Evolutionary conservation across 1,284 basidiomycete species (phyloP), one percentile per base, ranked within the genome.

Genomic region (Pseudozyma thailandica): DNA sequence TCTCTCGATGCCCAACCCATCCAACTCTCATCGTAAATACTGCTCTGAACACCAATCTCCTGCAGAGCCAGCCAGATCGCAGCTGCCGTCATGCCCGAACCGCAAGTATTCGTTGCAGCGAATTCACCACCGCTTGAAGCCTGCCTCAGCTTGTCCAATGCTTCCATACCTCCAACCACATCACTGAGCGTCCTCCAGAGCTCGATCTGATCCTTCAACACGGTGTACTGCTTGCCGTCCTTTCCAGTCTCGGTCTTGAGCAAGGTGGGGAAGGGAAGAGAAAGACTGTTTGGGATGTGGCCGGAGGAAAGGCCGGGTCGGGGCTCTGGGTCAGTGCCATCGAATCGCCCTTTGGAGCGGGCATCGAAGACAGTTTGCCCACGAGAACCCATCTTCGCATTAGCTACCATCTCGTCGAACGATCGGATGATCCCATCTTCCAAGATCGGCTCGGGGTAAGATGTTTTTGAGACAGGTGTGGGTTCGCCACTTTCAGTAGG

Each of bases 21-120:
- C 76, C 76, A 78, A 56, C 76, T 78, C 63, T 94, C 93, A 72
- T 94, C 93, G 66, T 96, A 93, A 23, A 97, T 66, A 90, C 86
- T 23, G 84, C 69, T 77, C 54, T 75, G 85, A 35, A 88, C 87
- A 10, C 88, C 89, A 39, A 92, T 81, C 27, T 90, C 79, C 82
- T 89, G 88, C 61, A 94, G 82, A 26, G 92, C 94, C 54, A 96
- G 86, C 93, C 94, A 97, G 12, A 97, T 86, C 6, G 96, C 86
- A 6, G 89, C 92, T 3, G 96, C 96, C 13, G 94, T 97, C 96
- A 99, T 98, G 16, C 96, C 96, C 75, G 77, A 81, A 7, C 84
- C 84, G 42, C 84, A 85, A 13, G 81, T 82, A 20, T 68, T 74
- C 6, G 82, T 75, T 4, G 63, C 62, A 6, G 63, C 63, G 13